Evolutionary conservation across 345 rosid genomes (phyloP).

Genomic region (Pistacia vera): DNA sequence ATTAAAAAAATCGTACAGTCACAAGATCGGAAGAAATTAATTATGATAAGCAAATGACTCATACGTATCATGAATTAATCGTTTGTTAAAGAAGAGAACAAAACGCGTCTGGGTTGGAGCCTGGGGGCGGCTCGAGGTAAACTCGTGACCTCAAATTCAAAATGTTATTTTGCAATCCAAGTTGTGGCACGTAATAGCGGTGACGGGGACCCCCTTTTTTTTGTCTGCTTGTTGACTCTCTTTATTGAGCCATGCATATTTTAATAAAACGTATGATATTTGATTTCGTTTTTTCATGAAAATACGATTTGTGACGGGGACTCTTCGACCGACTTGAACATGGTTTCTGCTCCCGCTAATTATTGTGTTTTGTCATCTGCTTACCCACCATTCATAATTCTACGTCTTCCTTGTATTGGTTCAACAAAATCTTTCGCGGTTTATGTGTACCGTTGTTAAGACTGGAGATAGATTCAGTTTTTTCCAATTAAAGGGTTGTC

Average conservation of each 20-base stretch:
- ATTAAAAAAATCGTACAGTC: neutral
- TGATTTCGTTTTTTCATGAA: neutral
- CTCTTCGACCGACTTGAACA: conserved; percentile 6
- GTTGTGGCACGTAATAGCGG: neutral
- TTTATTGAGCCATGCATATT: no score
- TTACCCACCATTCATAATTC: neutral
- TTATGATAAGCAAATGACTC: no score
- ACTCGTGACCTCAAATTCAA: conserved; percentile 20
- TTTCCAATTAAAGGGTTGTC: neutral
- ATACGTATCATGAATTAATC: no score
- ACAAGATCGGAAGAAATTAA: neutral
- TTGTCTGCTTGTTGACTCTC: neutral
- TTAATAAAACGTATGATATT: neutral
- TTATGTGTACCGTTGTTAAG: no score
- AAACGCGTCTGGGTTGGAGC: neutral
- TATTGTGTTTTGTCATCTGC: neutral
- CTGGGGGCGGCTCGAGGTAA: neutral
- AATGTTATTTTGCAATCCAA: conserved; percentile 11
- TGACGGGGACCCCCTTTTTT: conserved; percentile 14
- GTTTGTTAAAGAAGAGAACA: neutral
- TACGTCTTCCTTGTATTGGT: neutral
- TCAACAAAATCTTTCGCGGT: neutral
- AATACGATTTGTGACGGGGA: neutral
- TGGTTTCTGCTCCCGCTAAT: neutral
- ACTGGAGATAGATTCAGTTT: neutral